Base-by-base conservation (phyloP, 345 rosid genomes). In the Dimocarpus longan region DNA sequence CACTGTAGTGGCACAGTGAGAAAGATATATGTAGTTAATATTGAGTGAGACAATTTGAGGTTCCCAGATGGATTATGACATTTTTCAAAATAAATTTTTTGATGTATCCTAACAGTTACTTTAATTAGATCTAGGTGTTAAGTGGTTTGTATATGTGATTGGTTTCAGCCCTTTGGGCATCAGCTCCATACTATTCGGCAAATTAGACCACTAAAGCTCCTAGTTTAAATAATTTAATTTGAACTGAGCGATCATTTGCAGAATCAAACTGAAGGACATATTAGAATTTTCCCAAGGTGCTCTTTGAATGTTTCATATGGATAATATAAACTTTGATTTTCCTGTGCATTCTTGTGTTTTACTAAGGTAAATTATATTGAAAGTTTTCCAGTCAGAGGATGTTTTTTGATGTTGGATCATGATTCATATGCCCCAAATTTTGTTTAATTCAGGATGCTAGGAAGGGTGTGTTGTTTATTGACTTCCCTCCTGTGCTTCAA, bases 401-500 rank as follows among this genome's bases (percentile, higher is more conserved):
- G 19, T 15, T 19, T n/a, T 63, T 64, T 64, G 42, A 79, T 48
- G 65, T 15, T 50, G 43, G 32, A 42, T 79, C 32, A 16, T 12
- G 42, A 66, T 54, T n/a, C 43, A 77, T 42, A 24, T 68, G 32
- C 21, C 37, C 46, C 24, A 15, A 67, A 32, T 75, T 76, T 75
- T 78, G 6, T 64, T 62, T 64, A 57, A 75, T 80, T 80, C 88
- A 95, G 99, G 99, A 95, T 86, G 99, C 99, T 19, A 93, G 85
- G 88, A 95, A 95, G 88, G 99, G 99, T 74, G 98, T 95, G 71
- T 75, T 93, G 63, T 95, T 95, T 78, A 92, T 90, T 24, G 99
- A 95, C 80, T 95, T 95, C 42, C 99, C 99, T 16, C 98, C 99
- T 52, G 99, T 95, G 59, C 98, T 95, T 85, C 99, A 95, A 83